Percentiles rank a stretch among this genome's conserved stretches.
These are phyloP conservation scores for Chenopodium suecicum DNA, from an alignment of 148 eudicot species.

Conservation along the genomic window DNA sequence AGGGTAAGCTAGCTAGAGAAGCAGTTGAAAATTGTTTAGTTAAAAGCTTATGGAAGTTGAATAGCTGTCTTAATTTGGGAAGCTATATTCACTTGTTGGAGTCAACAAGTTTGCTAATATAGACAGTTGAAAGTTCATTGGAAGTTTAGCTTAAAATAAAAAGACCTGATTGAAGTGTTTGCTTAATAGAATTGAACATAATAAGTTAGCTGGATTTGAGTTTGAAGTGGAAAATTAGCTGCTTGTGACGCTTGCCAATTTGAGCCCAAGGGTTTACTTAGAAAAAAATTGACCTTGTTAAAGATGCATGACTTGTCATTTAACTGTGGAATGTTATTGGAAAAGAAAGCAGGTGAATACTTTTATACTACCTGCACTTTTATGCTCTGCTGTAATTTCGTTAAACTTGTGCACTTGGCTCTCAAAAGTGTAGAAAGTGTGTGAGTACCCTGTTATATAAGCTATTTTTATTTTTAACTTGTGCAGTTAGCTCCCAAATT, in stretches of 20 bases:
- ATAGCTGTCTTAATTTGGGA: not conserved
- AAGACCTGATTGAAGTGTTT: not conserved
- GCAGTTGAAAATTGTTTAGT: not conserved
- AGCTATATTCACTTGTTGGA: not conserved
- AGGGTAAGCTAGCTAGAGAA: not conserved
- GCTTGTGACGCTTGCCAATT: not conserved
- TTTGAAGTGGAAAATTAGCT: not conserved
- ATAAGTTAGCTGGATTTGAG: not conserved
- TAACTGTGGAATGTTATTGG: not conserved
- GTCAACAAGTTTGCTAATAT: not conserved
- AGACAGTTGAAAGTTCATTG: not conserved
- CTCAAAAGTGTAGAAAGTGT: no score
- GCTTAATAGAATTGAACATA: not conserved
- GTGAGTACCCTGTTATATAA: no score
- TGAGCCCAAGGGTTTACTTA: not conserved
- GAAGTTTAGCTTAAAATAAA: not conserved
- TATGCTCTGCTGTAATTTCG: no score
- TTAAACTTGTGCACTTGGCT: no score
- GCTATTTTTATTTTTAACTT: no score
- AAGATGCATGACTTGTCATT: not conserved
- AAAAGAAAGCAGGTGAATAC: no score
- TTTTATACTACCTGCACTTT: no score
- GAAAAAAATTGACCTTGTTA: not conserved
- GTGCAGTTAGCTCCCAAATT: no score
- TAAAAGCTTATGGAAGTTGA: not conserved